phyloP scores from a whole-genome alignment of 2,329 filamentous ascomycete species.

The Clonostachys chloroleuca region DNA sequence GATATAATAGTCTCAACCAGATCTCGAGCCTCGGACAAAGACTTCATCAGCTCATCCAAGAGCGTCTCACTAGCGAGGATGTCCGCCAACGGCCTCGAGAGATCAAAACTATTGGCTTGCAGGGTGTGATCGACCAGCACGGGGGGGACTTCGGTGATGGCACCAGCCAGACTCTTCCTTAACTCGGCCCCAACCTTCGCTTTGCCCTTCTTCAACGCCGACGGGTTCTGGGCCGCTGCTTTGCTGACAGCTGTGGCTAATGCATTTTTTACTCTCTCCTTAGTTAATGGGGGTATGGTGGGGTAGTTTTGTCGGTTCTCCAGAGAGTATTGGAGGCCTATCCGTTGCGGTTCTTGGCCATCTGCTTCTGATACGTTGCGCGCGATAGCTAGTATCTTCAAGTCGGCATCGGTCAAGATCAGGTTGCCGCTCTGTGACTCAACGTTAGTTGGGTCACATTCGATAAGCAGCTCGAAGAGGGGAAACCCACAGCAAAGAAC shows the following conservation, averaged over 20 bases:
- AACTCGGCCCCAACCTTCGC: slow-evolving; percentile 72
- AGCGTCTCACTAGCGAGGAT: slow-evolving; percentile 63
- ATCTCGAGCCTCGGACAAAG: slow-evolving; percentile 65
- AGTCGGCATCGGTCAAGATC: slow-evolving; percentile 79
- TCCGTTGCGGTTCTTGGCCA: slow-evolving; percentile 76
- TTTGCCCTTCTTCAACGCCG: slow-evolving; percentile 58
- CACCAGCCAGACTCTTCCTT: slow-evolving; percentile 74
- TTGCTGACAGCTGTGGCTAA: slow-evolving; percentile 62
- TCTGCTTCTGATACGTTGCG: slow-evolving; percentile 77
- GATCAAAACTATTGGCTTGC: slow-evolving; percentile 64
- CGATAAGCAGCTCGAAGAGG: not conserved
- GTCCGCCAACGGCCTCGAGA: slow-evolving; percentile 60
- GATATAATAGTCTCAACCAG: slow-evolving; percentile 67
- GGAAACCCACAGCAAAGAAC: slow-evolving; percentile 68
- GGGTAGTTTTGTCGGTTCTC: slow-evolving; percentile 79
- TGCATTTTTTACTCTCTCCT: slow-evolving; percentile 65
- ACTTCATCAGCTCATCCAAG: slow-evolving; percentile 62
- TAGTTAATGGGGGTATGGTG: slow-evolving; percentile 71
- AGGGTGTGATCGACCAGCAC: slow-evolving; percentile 85
- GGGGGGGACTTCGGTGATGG: slow-evolving; percentile 85
- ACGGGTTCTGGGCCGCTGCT: slow-evolving; percentile 38
- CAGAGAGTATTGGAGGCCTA: slow-evolving; percentile 75
- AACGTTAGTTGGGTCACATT: slow-evolving; percentile 4
- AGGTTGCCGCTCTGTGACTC: slow-evolving; percentile 74
- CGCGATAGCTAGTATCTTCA: slow-evolving; percentile 77